phyloP scores from a whole-genome alignment of 306 rosid genomes.

The Trifolium fragiferum region DNA sequence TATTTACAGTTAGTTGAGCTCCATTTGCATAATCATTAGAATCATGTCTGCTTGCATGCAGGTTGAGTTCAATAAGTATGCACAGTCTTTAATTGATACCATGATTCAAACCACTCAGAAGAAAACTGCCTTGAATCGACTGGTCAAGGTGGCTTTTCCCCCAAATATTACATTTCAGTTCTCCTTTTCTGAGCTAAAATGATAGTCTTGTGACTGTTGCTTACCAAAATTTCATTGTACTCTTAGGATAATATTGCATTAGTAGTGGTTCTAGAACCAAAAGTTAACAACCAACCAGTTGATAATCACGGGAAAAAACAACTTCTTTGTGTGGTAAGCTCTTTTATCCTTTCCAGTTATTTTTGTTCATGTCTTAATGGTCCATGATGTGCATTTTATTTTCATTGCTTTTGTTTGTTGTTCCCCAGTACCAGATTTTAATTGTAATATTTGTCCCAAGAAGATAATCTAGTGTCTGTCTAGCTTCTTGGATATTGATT shows the following conservation, averaged over 20 bases:
- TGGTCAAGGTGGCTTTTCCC: constrained; percentile 73
- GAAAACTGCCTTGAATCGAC: constrained; percentile 85
- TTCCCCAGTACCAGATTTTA: not conserved
- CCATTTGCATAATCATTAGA: constrained; percentile 23
- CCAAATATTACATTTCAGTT: constrained; percentile 25
- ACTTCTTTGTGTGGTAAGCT: constrained; percentile 95
- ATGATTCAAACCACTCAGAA: constrained; percentile 83
- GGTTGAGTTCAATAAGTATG: constrained; percentile 99
- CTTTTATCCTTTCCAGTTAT: constrained; percentile 4
- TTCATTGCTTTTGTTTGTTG: constrained; percentile 21
- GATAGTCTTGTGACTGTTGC: constrained; percentile 8
- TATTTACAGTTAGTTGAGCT: not conserved
- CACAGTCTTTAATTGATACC: constrained; percentile 93
- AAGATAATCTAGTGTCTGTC: not conserved
- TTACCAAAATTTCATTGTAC: constrained; percentile 37
- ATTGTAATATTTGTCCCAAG: not conserved
- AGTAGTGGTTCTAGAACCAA: constrained; percentile 92
- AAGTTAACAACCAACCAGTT: constrained; percentile 77
- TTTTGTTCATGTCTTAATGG: constrained; percentile 5
- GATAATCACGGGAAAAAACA: constrained; percentile 90
- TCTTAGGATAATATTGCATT: constrained; percentile 94
- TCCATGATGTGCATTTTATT: constrained; percentile 9
- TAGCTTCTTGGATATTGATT: constrained; percentile 24
- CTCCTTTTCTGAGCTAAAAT: not conserved
- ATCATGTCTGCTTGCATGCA: constrained; percentile 51